Evolutionary conservation across 805 yeast species (phyloP), one percentile per base, ranked within the genome.

Genomic region (Komagataella pseudopastoris): DNA sequence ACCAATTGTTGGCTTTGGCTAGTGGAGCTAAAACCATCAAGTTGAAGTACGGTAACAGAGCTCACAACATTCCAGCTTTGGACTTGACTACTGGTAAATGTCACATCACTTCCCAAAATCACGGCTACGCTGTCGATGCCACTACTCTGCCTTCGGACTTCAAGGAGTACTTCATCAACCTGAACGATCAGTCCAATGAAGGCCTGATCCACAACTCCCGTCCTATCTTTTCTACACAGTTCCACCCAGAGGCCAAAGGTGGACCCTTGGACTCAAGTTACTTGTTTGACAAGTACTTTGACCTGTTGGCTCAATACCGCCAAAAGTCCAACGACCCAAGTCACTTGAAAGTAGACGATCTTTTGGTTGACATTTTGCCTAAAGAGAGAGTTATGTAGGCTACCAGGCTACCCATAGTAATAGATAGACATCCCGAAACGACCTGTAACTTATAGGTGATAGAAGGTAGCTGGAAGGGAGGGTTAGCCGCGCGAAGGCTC

Each of bases 241-340:
- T 93, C 78, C 99, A 93, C 67, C 99, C 99, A 49, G 99, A 93
- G 70, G 98, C 99, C 53, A 91, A 89, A 72, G 98, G 99, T 60
- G 99, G 99, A 59, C 99, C 99, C 53, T 76, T 85, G 61, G 99
- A 93, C 69, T 86, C 96, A 12, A 78, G 88, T 2, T 88, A 81
- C 70, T 74, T 93, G 67, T 93, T 93, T 60, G 98, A 93, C 74
- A 88, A 82, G 68, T 93, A 87, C 70, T 81, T 93, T 60, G 77
- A 72, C 44, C 75, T 83, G 61, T 83, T 93, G 56, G 74, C 71
- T 48, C 70, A 69, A 48, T 88, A 78, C 74, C 77, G 74, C 63
- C 65, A 63, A 50, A 62, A 67, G 60, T 62, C 61, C 46, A 74
- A 73, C 50, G 70, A 71, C 53, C 71, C 72, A 56, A 72, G 69